Evolutionary conservation across 2,329 filamentous ascomycete species (phyloP).

Genomic region (Fusarium pseudocircinatum): DNA sequence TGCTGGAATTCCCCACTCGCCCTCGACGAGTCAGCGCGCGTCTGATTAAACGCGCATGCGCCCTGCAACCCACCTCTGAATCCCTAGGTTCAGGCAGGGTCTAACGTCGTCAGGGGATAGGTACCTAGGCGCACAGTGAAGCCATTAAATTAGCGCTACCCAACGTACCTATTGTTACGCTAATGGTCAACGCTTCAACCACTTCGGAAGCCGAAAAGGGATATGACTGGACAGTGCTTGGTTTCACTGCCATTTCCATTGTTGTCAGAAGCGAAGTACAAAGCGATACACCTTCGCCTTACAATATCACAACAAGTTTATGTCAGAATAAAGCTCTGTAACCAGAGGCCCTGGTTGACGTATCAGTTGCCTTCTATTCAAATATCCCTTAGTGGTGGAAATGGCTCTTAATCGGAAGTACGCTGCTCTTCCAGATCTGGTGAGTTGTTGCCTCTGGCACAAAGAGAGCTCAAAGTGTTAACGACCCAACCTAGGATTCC

Average conservation of each 20-base stretch:
- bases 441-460: conserved; percentile 50
- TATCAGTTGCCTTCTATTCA: not conserved
- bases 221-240: not conserved
- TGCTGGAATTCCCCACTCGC: not conserved
- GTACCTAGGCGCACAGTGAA: not conserved
- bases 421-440: conserved; percentile 81
- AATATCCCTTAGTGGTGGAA: not conserved
- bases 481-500: conserved; percentile 70
- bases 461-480: conserved; percentile 18
- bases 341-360: not conserved
- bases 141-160: conserved; percentile 16
- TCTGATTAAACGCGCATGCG: conserved; percentile 28
- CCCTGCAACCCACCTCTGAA: not conserved
- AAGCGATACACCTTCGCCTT: not conserved
- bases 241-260: not conserved
- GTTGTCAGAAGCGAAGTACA: conserved; percentile 7
- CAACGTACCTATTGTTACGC: not conserved
- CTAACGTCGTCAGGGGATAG: conserved; percentile 5
- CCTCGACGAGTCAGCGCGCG: conserved; percentile 14
- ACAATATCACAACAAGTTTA: not conserved
- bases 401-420: conserved; percentile 87
- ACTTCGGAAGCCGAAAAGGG: conserved; percentile 15
- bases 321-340: not conserved
- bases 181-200: conserved; percentile 21
- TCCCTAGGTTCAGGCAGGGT: not conserved